Percentiles rank a stretch among this genome's conserved stretches.
Evolutionary conservation across 345 rosid genomes (phyloP).

Genomic region (Populus nigra): DNA sequence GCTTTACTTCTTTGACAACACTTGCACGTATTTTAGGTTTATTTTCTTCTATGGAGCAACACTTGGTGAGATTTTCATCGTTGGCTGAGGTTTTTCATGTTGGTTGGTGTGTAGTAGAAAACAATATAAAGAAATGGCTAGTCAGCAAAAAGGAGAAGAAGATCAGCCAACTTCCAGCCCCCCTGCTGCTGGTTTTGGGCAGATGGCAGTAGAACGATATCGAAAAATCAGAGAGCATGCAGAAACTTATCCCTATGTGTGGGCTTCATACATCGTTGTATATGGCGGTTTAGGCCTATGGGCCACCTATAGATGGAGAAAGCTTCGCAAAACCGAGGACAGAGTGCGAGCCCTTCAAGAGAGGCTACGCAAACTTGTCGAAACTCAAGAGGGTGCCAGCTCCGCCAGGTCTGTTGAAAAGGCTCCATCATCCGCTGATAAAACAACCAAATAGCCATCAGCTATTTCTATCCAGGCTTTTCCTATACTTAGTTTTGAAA

Average conservation of each 20-base stretch:
- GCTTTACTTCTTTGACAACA: background rate
- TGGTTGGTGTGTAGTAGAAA: background rate
- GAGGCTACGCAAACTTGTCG: conserved; percentile 55
- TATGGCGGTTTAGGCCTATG: conserved; percentile 81
- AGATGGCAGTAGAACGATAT: conserved; percentile 49
- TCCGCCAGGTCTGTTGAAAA: conserved; percentile 4
- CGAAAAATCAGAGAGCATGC: conserved; percentile 67
- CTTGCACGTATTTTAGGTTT: background rate
- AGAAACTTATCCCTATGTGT: conserved; percentile 78
- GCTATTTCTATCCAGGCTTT: background rate
- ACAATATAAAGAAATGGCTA: conserved; percentile 31
- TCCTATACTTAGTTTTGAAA: background rate
- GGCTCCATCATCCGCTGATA: conserved; percentile 6
- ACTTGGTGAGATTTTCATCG: background rate
- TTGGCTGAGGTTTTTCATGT: background rate
- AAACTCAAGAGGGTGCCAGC: conserved; percentile 44
- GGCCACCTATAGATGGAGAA: conserved; percentile 74
- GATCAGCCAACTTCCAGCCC: conserved; percentile 29
- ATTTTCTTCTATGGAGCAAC: background rate
- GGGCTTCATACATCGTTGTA: conserved; percentile 84
- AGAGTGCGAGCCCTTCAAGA: conserved; percentile 75
- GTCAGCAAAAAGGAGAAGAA: conserved; percentile 35
- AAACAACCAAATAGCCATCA: background rate
- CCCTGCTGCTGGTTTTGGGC: conserved; percentile 35
- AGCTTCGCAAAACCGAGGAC: conserved; percentile 83